Percentiles rank a stretch among this genome's conserved stretches.
Conservation (phyloP, 2,329 filamentous ascomycete species). For the Anthostomella pinea region DNA sequence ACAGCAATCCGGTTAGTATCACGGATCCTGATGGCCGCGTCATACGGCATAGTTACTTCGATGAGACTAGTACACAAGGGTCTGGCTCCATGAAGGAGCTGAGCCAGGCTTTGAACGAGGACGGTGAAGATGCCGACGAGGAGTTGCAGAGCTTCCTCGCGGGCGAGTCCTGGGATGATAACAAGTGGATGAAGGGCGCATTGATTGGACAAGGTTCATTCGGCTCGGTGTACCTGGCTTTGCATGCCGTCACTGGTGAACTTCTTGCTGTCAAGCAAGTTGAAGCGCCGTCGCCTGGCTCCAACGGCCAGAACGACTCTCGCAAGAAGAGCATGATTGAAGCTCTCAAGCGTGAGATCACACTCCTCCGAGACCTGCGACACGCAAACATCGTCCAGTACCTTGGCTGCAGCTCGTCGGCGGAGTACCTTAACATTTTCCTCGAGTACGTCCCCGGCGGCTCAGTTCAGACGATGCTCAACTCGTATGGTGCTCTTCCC, state of each 20-base stretch:
- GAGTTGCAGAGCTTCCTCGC: constrained; percentile 87
- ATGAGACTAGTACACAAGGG: constrained; percentile 71
- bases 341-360: constrained; percentile 94
- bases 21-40: constrained; percentile 72
- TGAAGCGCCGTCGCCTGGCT: constrained; percentile 76
- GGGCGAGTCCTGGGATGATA: constrained; percentile 91
- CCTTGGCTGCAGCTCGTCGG: constrained; percentile 87
- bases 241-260: constrained; percentile 94
- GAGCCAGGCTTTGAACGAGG: constrained; percentile 79
- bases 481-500: constrained; percentile 92
- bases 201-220: constrained; percentile 97
- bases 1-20: constrained; percentile 66
- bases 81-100: constrained; percentile 79
- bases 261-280: constrained; percentile 98
- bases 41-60: constrained; percentile 76
- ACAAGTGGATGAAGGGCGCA: constrained; percentile 99
- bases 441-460: constrained; percentile 97
- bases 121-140: constrained; percentile 88
- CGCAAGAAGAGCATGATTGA: constrained; percentile 98
- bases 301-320: constrained; percentile 77
- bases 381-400: constrained; percentile 99
- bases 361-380: constrained; percentile 86
- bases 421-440: constrained; percentile 97
- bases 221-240: constrained; percentile 88
- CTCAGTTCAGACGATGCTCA: constrained; percentile 96